Evolutionary conservation across 2,329 filamentous ascomycete species (phyloP).

Genomic region (Phyllosticta citribraziliensis): DNA sequence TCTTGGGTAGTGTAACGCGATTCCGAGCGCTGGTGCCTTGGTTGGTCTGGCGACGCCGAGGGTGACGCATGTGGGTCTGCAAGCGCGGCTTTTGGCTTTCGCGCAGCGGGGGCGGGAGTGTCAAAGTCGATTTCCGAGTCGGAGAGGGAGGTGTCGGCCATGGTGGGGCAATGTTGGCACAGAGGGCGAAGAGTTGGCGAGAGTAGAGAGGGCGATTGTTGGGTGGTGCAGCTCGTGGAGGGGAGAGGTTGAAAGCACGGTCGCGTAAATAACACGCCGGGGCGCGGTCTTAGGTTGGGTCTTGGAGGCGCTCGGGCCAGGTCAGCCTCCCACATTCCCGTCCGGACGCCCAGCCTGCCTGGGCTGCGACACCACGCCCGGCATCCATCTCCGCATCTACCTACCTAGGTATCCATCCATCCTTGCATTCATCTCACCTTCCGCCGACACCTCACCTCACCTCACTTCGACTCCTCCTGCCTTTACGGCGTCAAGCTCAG

Average conservation of each 20-base stretch:
- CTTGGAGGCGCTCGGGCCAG: not conserved
- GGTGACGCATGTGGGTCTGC: constrained; percentile 29
- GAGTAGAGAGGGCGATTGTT: not conserved
- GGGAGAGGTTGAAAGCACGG: too few relatives aligned
- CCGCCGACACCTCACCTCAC: not conserved
- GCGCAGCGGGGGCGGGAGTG: constrained; percentile 36
- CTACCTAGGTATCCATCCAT: too few relatives aligned
- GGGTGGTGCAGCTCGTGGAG: too few relatives aligned
- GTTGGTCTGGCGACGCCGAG: constrained; percentile 25
- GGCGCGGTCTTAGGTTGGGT: too few relatives aligned
- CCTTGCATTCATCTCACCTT: not conserved
- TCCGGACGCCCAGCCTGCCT: not conserved
- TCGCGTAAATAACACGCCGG: not conserved
- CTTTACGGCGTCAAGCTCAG: too few relatives aligned
- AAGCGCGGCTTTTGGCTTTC: constrained; percentile 26
- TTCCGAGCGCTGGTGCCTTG: constrained; percentile 27
- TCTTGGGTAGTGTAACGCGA: constrained; percentile 54
- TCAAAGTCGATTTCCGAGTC: constrained; percentile 50
- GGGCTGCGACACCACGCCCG: not conserved
- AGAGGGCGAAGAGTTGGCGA: not conserved
- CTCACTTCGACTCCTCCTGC: not conserved
- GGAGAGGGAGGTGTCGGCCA: constrained; percentile 43
- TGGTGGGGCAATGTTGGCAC: constrained; percentile 27
- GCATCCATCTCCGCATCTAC: not conserved
- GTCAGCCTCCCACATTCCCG: not conserved